These are phyloP conservation scores for Kregervanrija delftensis DNA, from an alignment of 805 yeast genomes.

Conservation along the genomic window DNA sequence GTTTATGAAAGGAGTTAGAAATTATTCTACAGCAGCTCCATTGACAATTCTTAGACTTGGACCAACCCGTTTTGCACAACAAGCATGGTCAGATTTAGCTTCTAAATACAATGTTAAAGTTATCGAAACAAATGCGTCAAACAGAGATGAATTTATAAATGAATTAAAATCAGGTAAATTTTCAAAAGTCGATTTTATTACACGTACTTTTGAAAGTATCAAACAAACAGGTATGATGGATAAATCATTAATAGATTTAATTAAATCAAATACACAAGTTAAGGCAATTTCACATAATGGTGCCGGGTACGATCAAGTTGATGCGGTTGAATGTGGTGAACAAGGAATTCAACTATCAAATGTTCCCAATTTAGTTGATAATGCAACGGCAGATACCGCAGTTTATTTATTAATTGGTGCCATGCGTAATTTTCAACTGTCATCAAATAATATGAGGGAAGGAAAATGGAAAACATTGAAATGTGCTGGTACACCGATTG, in stretches of 20 bases:
- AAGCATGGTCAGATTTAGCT: conserved; percentile 48
- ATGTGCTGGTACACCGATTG: conserved; percentile 52
- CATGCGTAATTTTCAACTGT: conserved; percentile 53
- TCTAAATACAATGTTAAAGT: conserved; percentile 34
- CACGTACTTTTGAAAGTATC: conserved; percentile 36
- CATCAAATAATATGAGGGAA: conserved; percentile 43
- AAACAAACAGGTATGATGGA: conserved; percentile 36
- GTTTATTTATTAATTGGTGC: conserved; percentile 45
- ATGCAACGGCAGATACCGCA: conserved; percentile 53
- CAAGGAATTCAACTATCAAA: conserved; percentile 42
- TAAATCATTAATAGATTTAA: conserved; percentile 31
- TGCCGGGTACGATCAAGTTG: conserved; percentile 54
- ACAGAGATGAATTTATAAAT: conserved; percentile 33
- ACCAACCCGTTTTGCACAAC: conserved; percentile 48
- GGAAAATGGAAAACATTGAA: conserved; percentile 56
- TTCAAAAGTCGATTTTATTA: conserved; percentile 31
- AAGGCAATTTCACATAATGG: conserved; percentile 43
- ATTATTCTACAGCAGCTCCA: conserved; percentile 20
- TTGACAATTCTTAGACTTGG: conserved; percentile 67
- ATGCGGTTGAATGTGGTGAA: conserved; percentile 33
- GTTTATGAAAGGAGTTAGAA: neutral
- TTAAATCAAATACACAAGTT: conserved; percentile 29
- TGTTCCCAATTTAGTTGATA: conserved; percentile 46
- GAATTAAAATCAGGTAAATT: conserved; percentile 31
- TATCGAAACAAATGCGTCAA: conserved; percentile 34